A percentile compares a stretch with the other conserved stretches of the same genome.
Evolutionary conservation across 2,329 filamentous ascomycete species (phyloP).

Genomic region (Ceratocystis colombiana): DNA sequence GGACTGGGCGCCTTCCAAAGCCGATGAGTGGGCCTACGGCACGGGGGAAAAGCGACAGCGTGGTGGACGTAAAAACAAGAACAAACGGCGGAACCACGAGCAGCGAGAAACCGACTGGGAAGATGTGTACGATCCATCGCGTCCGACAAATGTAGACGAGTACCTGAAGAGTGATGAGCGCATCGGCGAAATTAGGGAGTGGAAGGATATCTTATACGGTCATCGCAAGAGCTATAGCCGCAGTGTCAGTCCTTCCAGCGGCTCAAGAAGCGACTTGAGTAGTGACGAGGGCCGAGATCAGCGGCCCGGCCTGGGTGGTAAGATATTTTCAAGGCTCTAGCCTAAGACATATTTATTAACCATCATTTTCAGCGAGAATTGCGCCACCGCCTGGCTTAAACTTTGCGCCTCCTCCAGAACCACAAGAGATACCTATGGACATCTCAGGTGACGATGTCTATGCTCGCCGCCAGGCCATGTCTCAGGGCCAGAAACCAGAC

Average conservation of each 20-base stretch:
- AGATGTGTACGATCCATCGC: constrained; percentile 75
- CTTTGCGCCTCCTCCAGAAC: constrained; percentile 47
- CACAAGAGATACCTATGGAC: constrained; percentile 37
- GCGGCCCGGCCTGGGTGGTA: neutral
- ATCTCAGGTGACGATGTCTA: constrained; percentile 61
- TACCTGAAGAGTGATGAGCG: constrained; percentile 79
- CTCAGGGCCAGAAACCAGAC: constrained; percentile 34
- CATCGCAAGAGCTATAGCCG: constrained; percentile 48
- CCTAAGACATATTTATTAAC: neutral
- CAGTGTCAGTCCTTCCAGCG: neutral
- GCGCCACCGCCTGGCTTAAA: constrained; percentile 49
- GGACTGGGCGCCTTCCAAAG: constrained; percentile 67
- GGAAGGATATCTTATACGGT: constrained; percentile 71
- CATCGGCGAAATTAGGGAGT: constrained; percentile 67
- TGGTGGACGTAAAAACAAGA: constrained; percentile 68
- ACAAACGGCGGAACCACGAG: constrained; percentile 51
- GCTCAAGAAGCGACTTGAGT: constrained; percentile 37
- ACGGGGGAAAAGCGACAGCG: constrained; percentile 56
- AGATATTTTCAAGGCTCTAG: neutral
- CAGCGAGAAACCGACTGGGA: constrained; percentile 69
- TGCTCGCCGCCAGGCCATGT: constrained; percentile 50
- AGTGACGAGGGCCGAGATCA: constrained; percentile 31
- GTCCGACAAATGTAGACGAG: constrained; percentile 75
- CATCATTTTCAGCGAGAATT: constrained; percentile 42
- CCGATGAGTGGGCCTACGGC: constrained; percentile 71